Percentiles rank a stretch among this genome's conserved stretches.
These are phyloP conservation scores for Aureobasidium sp. DNA, from an alignment of 2,329 filamentous ascomycete genomes.

Conservation along the genomic window DNA sequence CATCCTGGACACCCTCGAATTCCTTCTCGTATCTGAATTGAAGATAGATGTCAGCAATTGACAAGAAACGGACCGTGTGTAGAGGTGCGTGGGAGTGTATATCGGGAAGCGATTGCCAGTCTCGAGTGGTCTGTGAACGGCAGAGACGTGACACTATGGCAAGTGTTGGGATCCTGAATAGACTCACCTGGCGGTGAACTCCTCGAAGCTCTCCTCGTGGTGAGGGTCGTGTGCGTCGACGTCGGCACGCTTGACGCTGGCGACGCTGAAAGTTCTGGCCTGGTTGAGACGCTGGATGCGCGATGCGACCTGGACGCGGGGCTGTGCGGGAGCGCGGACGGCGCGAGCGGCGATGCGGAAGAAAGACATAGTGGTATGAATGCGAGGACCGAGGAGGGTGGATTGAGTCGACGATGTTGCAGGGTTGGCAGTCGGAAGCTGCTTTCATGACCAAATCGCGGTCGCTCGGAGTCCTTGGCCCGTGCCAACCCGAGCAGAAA, in stretches of 20 bases:
- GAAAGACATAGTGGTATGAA: constrained; percentile 22
- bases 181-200: constrained; percentile 93
- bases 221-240: constrained; percentile 48
- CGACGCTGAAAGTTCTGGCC: constrained; percentile 43
- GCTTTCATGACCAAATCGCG: background rate
- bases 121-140: constrained; percentile 48
- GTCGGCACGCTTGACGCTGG: constrained; percentile 34
- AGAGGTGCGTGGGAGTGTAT: background rate
- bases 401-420: constrained; percentile 17
- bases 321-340: constrained; percentile 20
- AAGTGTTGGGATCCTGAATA: constrained; percentile 40
- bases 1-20: constrained; percentile 94
- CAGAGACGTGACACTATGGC: constrained; percentile 33
- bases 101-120: background rate
- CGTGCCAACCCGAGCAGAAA: background rate
- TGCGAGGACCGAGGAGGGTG: constrained; percentile 13
- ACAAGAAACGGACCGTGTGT: background rate
- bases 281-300: constrained; percentile 18
- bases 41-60: constrained; percentile 13
- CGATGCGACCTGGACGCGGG: constrained; percentile 16
- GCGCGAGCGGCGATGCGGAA: constrained; percentile 22
- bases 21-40: constrained; percentile 93
- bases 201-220: constrained; percentile 96
- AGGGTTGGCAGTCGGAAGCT: background rate
- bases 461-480: background rate